Conservation (phyloP, 2,329 filamentous ascomycete species). For the Aspergillus pseudoterreus region DNA sequence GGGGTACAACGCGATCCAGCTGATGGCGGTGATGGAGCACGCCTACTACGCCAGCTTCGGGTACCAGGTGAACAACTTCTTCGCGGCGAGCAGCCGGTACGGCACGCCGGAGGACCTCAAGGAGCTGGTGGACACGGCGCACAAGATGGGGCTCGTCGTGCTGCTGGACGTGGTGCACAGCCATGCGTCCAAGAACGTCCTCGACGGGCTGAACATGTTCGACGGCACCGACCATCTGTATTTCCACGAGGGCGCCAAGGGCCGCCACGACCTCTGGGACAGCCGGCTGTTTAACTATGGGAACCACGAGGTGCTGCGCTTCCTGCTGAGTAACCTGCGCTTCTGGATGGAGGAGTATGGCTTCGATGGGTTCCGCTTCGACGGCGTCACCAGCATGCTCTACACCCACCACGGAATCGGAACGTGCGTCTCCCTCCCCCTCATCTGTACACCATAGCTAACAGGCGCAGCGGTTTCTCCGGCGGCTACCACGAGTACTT, state of each 20-base stretch:
- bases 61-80: constrained; percentile 98
- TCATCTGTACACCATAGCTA: neutral
- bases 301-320: constrained; percentile 89
- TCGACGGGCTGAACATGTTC: constrained; percentile 93
- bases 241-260: constrained; percentile 83
- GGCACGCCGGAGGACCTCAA: constrained; percentile 92
- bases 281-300: constrained; percentile 97
- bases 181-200: constrained; percentile 94
- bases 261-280: constrained; percentile 91
- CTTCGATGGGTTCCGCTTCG: constrained; percentile 96
- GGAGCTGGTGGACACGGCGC: constrained; percentile 92
- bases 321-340: constrained; percentile 87
- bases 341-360: constrained; percentile 99
- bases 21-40: constrained; percentile 99
- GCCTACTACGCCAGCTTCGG: constrained; percentile 99
- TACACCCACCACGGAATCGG: constrained; percentile 95
- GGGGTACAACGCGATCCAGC: constrained; percentile 95
- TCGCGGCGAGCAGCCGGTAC: constrained; percentile 93
- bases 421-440: constrained; percentile 60
- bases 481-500: constrained; percentile 99
- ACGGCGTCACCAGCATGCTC: constrained; percentile 98
- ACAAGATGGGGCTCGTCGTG: constrained; percentile 84
- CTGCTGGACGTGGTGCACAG: constrained; percentile 95
- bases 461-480: constrained; percentile 71
- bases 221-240: constrained; percentile 94